Conservation (phyloP, 805 yeast species). For the Metschnikowia gelsemii region DNA sequence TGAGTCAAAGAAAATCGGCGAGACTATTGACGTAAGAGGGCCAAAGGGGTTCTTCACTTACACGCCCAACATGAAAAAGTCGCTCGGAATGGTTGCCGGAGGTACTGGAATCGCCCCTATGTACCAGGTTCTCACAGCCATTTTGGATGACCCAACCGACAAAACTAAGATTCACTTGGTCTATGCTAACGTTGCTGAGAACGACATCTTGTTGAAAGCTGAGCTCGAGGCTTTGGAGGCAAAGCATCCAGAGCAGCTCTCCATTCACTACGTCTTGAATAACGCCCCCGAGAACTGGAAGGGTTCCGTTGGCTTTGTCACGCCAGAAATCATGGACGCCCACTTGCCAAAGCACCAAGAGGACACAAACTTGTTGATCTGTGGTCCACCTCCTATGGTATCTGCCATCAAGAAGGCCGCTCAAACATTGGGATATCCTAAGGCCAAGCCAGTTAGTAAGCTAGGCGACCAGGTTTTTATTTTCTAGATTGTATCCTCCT, state of each 20-base stretch:
- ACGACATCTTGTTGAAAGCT: conserved; percentile 75
- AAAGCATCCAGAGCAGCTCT: conserved; percentile 57
- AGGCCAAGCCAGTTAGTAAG: conserved; percentile 86
- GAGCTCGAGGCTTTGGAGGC: conserved; percentile 71
- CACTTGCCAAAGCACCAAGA: conserved; percentile 60
- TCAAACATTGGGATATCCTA: conserved; percentile 67
- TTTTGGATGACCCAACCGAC: conserved; percentile 74
- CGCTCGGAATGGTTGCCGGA: conserved; percentile 90
- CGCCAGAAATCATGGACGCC: conserved; percentile 65
- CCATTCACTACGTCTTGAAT: conserved; percentile 72
- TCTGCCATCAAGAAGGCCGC: conserved; percentile 81
- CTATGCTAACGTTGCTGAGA: conserved; percentile 78
- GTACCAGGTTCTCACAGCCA: conserved; percentile 87
- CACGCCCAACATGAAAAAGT: conserved; percentile 70
- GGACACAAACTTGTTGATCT: conserved; percentile 70
- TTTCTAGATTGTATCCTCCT: conserved; percentile 47
- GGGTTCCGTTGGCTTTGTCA: conserved; percentile 78
- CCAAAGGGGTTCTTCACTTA: conserved; percentile 90
- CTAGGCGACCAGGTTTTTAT: conserved; percentile 89
- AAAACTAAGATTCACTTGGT: conserved; percentile 70
- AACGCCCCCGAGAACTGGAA: conserved; percentile 70
- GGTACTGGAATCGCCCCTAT: conserved; percentile 97
- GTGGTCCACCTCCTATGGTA: conserved; percentile 95
- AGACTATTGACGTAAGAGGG: conserved; percentile 74
- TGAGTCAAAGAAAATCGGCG: conserved; percentile 74